A percentile compares a stretch with the other conserved stretches of the same genome.
Conservation (phyloP, 345 rosid genomes). For the Populus deltoides region DNA sequence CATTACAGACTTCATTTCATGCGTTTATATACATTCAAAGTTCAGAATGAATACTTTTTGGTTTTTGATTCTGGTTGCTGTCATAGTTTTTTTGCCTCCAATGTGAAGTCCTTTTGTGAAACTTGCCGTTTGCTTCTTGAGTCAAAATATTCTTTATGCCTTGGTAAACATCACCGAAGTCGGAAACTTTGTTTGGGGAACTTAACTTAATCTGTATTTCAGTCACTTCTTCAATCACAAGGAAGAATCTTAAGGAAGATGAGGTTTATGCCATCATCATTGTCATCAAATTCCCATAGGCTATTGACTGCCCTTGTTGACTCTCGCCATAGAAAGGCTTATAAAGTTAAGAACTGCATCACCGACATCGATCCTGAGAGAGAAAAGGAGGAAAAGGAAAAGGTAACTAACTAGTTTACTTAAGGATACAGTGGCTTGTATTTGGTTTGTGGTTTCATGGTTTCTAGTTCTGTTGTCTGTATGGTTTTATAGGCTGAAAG, state of each 20-base stretch:
- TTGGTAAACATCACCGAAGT: not conserved
- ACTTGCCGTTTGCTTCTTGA: not conserved
- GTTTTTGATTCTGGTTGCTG: slow-evolving; percentile 5
- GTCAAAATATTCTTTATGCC: not conserved
- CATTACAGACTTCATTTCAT: not conserved
- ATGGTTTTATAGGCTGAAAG: slow-evolving; percentile 68
- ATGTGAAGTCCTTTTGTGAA: not conserved
- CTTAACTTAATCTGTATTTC: slow-evolving; percentile 16
- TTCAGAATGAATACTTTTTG: not conserved
- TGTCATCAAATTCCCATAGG: slow-evolving; percentile 87
- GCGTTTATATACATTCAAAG: not conserved
- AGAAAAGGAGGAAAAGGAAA: slow-evolving; percentile 96
- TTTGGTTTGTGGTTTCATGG: not conserved
- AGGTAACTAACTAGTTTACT: slow-evolving; percentile 44
- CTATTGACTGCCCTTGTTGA: slow-evolving; percentile 94
- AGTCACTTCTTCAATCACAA: slow-evolving; percentile 99
- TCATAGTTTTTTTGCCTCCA: not conserved
- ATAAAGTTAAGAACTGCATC: slow-evolving; percentile 90
- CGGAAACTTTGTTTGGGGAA: not conserved
- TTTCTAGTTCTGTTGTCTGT: slow-evolving; percentile 9
- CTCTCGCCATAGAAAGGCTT: slow-evolving; percentile 77
- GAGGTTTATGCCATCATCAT: slow-evolving; percentile 93
- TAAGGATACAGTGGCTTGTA: slow-evolving; percentile 5
- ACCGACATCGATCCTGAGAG: slow-evolving; percentile 99
- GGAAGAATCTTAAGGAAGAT: slow-evolving; percentile 91